phyloP scores from a whole-genome alignment of 2,329 filamentous ascomycete genomes.

The Phyllosticta citrichinensis region DNA sequence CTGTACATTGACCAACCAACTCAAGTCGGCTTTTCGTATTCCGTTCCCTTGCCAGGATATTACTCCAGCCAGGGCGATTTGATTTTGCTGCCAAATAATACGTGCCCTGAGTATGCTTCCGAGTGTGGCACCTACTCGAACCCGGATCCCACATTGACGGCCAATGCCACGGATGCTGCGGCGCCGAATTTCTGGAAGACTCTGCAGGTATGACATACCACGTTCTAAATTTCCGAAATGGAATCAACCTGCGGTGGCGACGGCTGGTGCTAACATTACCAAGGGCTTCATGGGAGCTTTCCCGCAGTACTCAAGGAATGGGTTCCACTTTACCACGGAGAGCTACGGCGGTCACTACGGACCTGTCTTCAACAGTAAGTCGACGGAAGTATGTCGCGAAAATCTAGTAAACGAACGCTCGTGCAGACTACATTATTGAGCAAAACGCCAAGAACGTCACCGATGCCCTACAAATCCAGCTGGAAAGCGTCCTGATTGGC shows the following conservation, averaged over 20 bases:
- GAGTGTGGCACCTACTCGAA: conserved; percentile 49
- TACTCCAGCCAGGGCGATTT: conserved; percentile 25
- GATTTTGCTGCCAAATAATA: conserved; percentile 36
- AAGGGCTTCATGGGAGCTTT: conserved; percentile 55
- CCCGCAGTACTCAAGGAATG: conserved; percentile 35
- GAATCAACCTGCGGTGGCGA: not conserved
- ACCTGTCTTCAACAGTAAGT: conserved; percentile 40
- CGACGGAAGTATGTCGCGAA: too few relatives aligned
- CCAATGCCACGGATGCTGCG: conserved; percentile 42
- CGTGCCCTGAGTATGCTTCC: conserved; percentile 42
- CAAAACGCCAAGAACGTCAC: conserved; percentile 36
- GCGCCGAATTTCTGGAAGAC: conserved; percentile 53
- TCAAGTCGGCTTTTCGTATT: conserved; percentile 50
- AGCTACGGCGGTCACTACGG: conserved; percentile 51
- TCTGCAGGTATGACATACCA: conserved; percentile 31
- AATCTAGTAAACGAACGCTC: not conserved
- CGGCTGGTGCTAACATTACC: not conserved
- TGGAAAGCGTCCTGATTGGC: conserved; percentile 44
- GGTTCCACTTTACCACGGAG: conserved; percentile 47
- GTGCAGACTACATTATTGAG: conserved; percentile 34
- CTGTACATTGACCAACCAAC: conserved; percentile 61
- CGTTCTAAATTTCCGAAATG: not conserved
- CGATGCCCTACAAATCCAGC: conserved; percentile 38
- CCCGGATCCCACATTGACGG: conserved; percentile 40
- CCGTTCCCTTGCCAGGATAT: conserved; percentile 33